Conservation (phyloP, 345 rosid genomes). For the Pistacia integerrima region DNA sequence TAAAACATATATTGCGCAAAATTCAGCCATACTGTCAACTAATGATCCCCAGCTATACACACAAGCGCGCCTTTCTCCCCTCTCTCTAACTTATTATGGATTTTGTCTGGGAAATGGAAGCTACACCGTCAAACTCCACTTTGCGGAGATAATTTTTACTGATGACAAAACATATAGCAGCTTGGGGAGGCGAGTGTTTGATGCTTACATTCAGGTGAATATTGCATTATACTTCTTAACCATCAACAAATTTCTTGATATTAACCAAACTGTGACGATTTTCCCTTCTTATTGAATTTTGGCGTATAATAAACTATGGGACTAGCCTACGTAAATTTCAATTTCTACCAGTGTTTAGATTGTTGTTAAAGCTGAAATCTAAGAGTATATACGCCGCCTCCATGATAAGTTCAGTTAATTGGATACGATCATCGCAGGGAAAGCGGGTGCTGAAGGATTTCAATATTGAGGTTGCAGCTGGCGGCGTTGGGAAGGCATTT, state of each 20-base stretch:
- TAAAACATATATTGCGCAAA: conserved; percentile 5
- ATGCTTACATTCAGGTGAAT: conserved; percentile 69
- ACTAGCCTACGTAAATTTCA: background rate
- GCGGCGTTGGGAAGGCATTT: conserved; percentile 44
- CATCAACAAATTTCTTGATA: background rate
- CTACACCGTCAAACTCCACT: conserved; percentile 69
- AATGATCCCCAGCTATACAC: conserved; percentile 36
- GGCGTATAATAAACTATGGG: background rate
- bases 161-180: conserved; percentile 33
- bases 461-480: conserved; percentile 52
- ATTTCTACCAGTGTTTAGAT: background rate
- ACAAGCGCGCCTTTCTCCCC: conserved; percentile 44
- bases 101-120: conserved; percentile 48
- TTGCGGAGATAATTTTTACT: conserved; percentile 65
- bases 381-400: background rate
- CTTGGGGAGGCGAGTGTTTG: conserved; percentile 66
- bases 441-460: conserved; percentile 53
- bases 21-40: conserved; percentile 11
- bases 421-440: conserved; percentile 33
- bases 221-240: background rate
- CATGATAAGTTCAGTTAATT: background rate
- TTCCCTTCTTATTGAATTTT: background rate
- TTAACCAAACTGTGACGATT: background rate
- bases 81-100: conserved; percentile 53
- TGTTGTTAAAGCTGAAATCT: background rate